phyloP scores from a whole-genome alignment of 1,284 basidiomycete genomes.

The Cryptococcus sp. region DNA sequence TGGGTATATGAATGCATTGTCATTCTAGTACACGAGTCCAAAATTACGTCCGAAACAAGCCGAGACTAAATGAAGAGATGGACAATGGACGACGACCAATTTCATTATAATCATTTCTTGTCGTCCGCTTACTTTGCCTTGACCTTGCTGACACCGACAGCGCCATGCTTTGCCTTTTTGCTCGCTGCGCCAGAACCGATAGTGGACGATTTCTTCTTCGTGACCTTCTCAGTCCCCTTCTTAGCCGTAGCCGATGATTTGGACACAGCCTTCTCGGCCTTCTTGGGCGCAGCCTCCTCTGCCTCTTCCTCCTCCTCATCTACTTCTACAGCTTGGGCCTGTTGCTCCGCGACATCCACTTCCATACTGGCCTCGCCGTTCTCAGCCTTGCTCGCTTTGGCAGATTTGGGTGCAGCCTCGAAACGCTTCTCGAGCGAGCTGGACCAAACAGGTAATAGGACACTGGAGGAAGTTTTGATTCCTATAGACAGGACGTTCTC shows the following conservation, averaged over 20 bases:
- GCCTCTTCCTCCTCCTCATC: constrained; percentile 3
- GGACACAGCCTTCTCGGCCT: constrained; percentile 3
- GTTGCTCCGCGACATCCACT: constrained; percentile 7
- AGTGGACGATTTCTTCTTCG: constrained; percentile 33
- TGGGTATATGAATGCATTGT: background rate
- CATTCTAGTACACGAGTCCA: background rate
- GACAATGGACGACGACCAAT: no score
- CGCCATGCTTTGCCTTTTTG: constrained; percentile 23
- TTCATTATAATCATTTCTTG: no score
- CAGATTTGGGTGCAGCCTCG: constrained; percentile 15
- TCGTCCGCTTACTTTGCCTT: constrained; percentile 11
- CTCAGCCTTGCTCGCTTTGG: constrained; percentile 21
- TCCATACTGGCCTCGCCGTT: constrained; percentile 18
- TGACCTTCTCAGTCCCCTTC: background rate
- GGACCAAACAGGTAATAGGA: constrained; percentile 88
- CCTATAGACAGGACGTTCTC: constrained; percentile 86
- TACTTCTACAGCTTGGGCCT: constrained; percentile 9
- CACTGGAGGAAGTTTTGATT: constrained; percentile 84
- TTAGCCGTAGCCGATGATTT: constrained; percentile 4
- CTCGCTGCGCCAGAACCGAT: constrained; percentile 33
- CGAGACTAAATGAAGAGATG: no score
- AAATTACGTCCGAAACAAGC: background rate
- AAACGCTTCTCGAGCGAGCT: constrained; percentile 59
- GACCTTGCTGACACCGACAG: constrained; percentile 10
- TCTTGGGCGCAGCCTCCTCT: constrained; percentile 4